These are phyloP conservation scores for Acmispon strigosus DNA, from an alignment of 306 rosid species.

Conservation along the genomic window DNA sequence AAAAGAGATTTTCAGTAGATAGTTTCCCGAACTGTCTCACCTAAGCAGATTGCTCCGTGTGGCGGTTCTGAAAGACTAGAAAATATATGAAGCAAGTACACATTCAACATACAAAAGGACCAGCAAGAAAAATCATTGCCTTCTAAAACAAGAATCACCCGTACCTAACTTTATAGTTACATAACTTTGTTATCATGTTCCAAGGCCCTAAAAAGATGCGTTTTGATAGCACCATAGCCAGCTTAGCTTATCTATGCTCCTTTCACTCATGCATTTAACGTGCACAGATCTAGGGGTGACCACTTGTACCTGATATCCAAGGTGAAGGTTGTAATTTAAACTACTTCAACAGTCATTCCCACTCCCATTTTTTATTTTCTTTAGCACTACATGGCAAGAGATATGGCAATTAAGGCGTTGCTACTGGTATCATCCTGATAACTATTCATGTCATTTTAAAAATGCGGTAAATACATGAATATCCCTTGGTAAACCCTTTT, in stretches of 20 bases:
- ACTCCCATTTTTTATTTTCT: not conserved
- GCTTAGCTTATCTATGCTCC: conserved; percentile 3
- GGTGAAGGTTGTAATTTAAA: not conserved
- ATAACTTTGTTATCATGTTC: conserved; percentile 8
- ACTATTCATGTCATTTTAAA: too few species aligned
- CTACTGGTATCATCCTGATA: too few species aligned
- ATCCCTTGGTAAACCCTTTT: too few species aligned
- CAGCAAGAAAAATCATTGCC: conserved; percentile 3
- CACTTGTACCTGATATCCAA: conserved; percentile 13
- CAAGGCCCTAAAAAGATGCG: conserved; percentile 19
- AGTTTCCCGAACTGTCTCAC: conserved; percentile 23
- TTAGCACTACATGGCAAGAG: not conserved
- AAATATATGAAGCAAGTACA: not conserved
- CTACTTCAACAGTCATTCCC: not conserved
- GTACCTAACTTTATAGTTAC: conserved; percentile 7
- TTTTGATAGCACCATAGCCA: not conserved
- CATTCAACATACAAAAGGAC: not conserved
- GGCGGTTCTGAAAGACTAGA: conserved; percentile 18
- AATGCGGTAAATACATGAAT: too few species aligned
- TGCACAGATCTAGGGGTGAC: not conserved
- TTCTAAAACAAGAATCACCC: conserved; percentile 21
- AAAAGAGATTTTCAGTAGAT: not conserved
- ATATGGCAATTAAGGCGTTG: too few species aligned
- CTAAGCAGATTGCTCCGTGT: conserved; percentile 30
- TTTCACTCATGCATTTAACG: not conserved